Conservation (phyloP, 495 filamentous ascomycete species). For the Usnea hakonensis region DNA sequence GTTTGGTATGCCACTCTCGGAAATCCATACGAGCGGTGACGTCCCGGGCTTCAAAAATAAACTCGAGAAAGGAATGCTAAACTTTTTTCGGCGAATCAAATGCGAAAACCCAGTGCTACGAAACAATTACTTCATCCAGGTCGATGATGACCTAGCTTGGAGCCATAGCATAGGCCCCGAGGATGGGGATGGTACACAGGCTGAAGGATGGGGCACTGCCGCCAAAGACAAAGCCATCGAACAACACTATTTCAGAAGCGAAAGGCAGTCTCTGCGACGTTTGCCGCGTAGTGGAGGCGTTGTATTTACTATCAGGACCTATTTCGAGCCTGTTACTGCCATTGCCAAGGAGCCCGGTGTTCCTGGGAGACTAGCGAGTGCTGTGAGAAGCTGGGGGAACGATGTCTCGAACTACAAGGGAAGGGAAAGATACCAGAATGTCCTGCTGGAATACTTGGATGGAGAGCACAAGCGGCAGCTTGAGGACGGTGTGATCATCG, state of each 20-base stretch:
- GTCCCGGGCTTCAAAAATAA: conserved; percentile 74
- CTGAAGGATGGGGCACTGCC: conserved; percentile 65
- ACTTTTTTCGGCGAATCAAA: conserved; percentile 62
- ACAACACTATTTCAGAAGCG: conserved; percentile 71
- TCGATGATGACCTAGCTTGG: conserved; percentile 66
- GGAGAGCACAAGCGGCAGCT: conserved; percentile 71
- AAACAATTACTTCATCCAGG: conserved; percentile 75
- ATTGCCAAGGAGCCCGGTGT: conserved; percentile 62
- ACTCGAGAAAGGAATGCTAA: conserved; percentile 75
- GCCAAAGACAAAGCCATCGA: conserved; percentile 68
- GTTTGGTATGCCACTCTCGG: conserved; percentile 71
- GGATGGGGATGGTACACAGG: conserved; percentile 40
- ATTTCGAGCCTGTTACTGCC: conserved; percentile 63
- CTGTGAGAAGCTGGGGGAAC: conserved; percentile 76
- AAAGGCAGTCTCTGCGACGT: conserved; percentile 68
- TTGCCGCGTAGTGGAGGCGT: conserved; percentile 68
- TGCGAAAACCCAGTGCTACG: conserved; percentile 57
- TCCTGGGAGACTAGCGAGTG: conserved; percentile 63
- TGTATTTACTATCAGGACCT: conserved; percentile 73
- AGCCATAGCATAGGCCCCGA: conserved; percentile 68
- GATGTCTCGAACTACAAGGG: conserved; percentile 83
- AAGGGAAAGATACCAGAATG: conserved; percentile 66
- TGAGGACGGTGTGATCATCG: conserved; percentile 51
- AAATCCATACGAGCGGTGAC: conserved; percentile 77
- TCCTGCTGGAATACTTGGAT: conserved; percentile 79